Percentiles rank a stretch among this genome's conserved stretches.
These are phyloP conservation scores for Malassezia caprae DNA, from an alignment of 1,284 basidiomycete species.

Conservation along the genomic window DNA sequence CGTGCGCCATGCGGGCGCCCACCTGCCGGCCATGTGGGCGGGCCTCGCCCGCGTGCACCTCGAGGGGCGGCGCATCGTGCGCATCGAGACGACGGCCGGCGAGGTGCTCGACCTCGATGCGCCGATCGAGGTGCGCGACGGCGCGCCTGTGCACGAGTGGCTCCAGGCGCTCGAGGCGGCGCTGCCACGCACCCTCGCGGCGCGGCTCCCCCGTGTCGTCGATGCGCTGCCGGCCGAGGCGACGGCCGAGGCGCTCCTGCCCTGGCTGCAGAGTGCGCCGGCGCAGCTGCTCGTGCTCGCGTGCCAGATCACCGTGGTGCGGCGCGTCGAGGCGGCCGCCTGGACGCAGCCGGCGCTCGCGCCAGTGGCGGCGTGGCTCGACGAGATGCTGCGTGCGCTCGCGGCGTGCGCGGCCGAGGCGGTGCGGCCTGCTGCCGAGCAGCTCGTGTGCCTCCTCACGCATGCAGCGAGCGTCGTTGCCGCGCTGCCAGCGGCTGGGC, in stretches of 20 bases:
- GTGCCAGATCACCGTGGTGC: conserved; percentile 86
- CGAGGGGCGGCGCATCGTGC: conserved; percentile 54
- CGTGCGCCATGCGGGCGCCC: conserved; percentile 91
- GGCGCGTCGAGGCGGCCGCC: conserved; percentile 67
- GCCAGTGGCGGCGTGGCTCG: conserved; percentile 70
- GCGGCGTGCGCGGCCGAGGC: conserved; percentile 57
- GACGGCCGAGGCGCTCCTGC: conserved; percentile 58
- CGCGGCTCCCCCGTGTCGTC: conserved; percentile 68
- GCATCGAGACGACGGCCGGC: conserved; percentile 59
- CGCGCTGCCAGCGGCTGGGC: conserved; percentile 61
- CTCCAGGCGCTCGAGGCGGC: conserved; percentile 79
- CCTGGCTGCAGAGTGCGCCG: conserved; percentile 85
- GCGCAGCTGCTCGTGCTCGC: conserved; percentile 92
- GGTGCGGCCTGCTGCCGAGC: conserved; percentile 54
- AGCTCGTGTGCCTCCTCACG: conserved; percentile 95
- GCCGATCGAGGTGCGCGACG: conserved; percentile 69
- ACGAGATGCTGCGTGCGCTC: conserved; percentile 52
- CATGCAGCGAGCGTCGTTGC: conserved; percentile 93
- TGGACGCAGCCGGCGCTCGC: conserved; percentile 62
- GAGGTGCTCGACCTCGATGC: conserved; percentile 77
- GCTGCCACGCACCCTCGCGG: conserved; percentile 85
- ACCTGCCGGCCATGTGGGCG: conserved; percentile 99
- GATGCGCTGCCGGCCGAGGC: conserved; percentile 66
- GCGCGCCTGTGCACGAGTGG: conserved; percentile 98
- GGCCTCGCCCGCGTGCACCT: conserved; percentile 80